A percentile compares a stretch with the other conserved stretches of the same genome.
Conservation (phyloP, 225 moss, liverwort and hornwort species). For the Marchantia paleacea region DNA sequence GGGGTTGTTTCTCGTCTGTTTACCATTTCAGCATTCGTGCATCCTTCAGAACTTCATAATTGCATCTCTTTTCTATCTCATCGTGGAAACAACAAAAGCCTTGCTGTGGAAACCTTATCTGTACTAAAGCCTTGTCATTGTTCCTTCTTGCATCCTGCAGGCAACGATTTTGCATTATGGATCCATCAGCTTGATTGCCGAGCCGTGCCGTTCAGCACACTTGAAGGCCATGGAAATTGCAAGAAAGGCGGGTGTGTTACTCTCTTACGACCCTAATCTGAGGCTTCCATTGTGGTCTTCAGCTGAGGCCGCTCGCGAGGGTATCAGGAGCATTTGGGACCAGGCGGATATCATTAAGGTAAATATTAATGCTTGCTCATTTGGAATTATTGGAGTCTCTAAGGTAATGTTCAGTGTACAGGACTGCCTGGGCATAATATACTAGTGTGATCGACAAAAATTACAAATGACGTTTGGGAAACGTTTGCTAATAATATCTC, state of each 20-base stretch:
- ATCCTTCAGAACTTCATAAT: no score
- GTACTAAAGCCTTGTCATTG: no score
- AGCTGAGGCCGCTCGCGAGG: slow-evolving; percentile 60
- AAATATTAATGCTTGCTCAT: neutral
- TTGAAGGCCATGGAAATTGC: slow-evolving; percentile 78
- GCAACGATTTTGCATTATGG: slow-evolving; percentile 80
- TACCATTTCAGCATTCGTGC: no score
- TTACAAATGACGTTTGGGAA: no score
- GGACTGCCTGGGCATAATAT: no score
- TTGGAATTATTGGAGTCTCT: neutral
- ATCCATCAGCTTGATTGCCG: slow-evolving; percentile 83
- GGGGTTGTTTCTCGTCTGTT: no score
- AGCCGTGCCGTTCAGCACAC: slow-evolving; percentile 86
- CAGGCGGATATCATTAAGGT: slow-evolving; percentile 58
- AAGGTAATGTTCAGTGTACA: no score
- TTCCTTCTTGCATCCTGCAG: slow-evolving; percentile 34
- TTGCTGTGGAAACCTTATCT: no score
- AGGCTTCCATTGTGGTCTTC: slow-evolving; percentile 80
- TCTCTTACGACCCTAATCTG: slow-evolving; percentile 85
- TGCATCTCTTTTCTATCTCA: no score
- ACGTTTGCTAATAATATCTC: no score
- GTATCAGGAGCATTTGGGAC: slow-evolving; percentile 83
- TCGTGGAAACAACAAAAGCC: no score
- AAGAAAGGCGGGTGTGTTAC: slow-evolving; percentile 60
- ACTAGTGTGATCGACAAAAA: no score